Evolutionary conservation across 257 asterid genomes (phyloP), one percentile per base, ranked within the genome.

Genomic region (Haberlea rhodopensis): DNA sequence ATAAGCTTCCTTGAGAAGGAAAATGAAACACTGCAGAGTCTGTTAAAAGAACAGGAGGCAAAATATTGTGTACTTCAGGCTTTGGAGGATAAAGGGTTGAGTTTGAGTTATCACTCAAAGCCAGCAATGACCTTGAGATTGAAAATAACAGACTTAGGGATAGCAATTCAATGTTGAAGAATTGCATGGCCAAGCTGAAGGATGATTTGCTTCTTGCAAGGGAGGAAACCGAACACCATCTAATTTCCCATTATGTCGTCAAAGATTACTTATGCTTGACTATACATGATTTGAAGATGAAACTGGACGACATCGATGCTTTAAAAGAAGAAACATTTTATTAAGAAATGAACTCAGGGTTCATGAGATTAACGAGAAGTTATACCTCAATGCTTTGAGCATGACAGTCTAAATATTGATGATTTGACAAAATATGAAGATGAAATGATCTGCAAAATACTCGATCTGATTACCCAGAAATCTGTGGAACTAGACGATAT

Each of bases 1-100:
- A 63, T 80, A 46, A 74, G 60, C 70, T 79, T 76, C 75, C 77
- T 84, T 62, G 91, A 81, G 85, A 77, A 57, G 70, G 89, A 78
- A 69, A 85, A 80, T 43, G 80, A 70, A 64, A 63, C 46, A 56
- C 69, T 85, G 79, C 79, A 68, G 64, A 67, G 26, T 72, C 78
- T 72, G 68, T 63, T 87, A 48, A 75, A 57, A 26, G 75, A 72
- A 65, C 34, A 74, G 53, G 78, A 84, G 73, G 82, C 60, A 60
- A 86, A 77, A 46, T 52, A 68, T 24, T 19, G 62, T 69, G 72
- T 46, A 54, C 74, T 87, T 55, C 87, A 76, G 74, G 83, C 82
- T 60, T 77, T 85, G 79, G 87, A 85, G 75, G 76, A 60, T 19
- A 79, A 67, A 79, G 73, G 63, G 63, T 56, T 57, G 80, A 75